These are phyloP conservation scores for Musa troglodytarum DNA, from an alignment of 176 grass and related monocot species.

Conservation along the genomic window DNA sequence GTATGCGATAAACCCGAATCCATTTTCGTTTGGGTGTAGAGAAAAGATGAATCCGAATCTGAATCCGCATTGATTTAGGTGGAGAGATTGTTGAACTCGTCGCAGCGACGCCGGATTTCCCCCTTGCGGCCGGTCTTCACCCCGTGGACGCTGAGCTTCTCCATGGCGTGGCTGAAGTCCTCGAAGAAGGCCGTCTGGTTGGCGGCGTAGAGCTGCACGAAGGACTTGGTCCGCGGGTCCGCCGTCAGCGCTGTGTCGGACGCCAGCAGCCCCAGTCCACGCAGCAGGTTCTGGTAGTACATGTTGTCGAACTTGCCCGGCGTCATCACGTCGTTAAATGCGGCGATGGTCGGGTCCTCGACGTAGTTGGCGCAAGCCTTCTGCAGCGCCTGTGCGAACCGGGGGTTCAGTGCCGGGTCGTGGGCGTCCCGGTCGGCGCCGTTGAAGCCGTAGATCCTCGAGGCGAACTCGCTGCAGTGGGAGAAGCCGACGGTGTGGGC, in stretches of 20 bases:
- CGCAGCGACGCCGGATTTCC: constrained; percentile 2
- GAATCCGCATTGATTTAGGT: background rate
- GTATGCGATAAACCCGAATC: no score
- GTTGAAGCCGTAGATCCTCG: constrained; percentile 1
- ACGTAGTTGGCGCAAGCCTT: constrained; percentile 2
- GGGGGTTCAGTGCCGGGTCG: background rate
- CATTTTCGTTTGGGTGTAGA: no score
- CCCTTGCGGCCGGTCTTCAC: background rate
- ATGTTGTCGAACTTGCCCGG: constrained; percentile 7
- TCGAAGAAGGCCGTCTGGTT: constrained; percentile 7
- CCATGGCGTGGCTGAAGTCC: constrained; percentile 9
- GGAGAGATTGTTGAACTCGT: constrained; percentile 3
- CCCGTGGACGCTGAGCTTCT: background rate
- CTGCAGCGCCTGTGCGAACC: constrained; percentile 1
- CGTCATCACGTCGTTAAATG: constrained; percentile 11
- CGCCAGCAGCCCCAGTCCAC: background rate
- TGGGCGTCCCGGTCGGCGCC: background rate
- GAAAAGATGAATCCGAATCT: no score
- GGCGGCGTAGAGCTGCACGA: constrained; percentile 2
- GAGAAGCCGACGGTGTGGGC: constrained; percentile 5
- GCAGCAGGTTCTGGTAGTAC: constrained; percentile 9
- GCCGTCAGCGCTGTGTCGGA: background rate
- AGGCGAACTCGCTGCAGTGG: constrained; percentile 7
- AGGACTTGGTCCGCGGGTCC: background rate
- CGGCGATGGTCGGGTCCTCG: background rate